Evolutionary conservation across 73 alveolate species (phyloP).

Genomic region (Paramecium caudatum): DNA sequence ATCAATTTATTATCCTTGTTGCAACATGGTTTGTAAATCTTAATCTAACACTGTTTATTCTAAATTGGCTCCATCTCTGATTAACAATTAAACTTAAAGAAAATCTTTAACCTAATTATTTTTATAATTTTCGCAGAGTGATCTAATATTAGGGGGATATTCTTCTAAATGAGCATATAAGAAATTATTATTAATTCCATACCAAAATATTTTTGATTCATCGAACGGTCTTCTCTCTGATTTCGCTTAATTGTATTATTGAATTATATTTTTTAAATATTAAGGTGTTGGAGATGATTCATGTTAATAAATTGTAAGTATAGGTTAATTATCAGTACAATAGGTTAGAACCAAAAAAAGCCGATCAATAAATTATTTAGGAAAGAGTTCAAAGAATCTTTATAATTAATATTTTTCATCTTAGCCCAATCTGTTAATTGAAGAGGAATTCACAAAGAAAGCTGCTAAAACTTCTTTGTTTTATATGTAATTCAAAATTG

Average conservation of each 20-base stretch:
- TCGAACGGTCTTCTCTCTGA: neutral
- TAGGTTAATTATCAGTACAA: constrained; percentile 29
- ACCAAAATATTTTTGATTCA: constrained; percentile 4
- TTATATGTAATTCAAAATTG: neutral
- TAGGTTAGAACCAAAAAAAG: neutral
- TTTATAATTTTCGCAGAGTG: neutral
- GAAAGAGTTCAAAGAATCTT: constrained; percentile 37
- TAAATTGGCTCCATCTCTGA: neutral
- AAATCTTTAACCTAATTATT: neutral
- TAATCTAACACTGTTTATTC: neutral
- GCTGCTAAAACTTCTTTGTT: neutral
- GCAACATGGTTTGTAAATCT: neutral
- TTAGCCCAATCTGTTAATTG: constrained; percentile 37
- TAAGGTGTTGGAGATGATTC: neutral
- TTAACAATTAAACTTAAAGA: neutral
- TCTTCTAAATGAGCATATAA: neutral
- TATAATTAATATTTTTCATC: neutral
- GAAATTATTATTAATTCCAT: constrained; percentile 30
- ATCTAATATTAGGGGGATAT: neutral
- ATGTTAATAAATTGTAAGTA: constrained; percentile 4
- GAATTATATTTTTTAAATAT: neutral
- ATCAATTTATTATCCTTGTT: neutral
- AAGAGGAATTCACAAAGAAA: constrained; percentile 19
- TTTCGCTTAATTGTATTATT: neutral
- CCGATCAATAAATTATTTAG: neutral